Evolutionary conservation across 2,329 filamentous ascomycete genomes (phyloP), one percentile per base, ranked within the genome.

Genomic region (Ceratocystis alfenasii): DNA sequence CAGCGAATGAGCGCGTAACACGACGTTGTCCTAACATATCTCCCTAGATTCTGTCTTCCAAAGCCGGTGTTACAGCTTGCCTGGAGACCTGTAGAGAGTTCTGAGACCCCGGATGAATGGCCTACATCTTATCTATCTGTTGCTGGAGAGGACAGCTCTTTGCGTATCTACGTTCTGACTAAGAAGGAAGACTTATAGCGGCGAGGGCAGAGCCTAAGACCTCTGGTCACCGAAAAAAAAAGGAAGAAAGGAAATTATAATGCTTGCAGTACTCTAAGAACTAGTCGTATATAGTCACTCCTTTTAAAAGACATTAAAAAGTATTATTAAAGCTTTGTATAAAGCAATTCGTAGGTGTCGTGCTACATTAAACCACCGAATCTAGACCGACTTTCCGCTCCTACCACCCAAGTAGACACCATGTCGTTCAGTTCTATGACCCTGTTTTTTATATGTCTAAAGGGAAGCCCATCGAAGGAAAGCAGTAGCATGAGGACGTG

Each of bases 1-100:
- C 10, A n/a, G n/a, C 28, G 10, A 63, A 25, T 41, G 36, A 41
- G 36, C 12, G 36, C 8, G 8, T 41, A 41, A 5, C 10, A 41
- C 10, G 36, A 12, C 36, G 10, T 41, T 41, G 15, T 53, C 10
- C 48, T 53, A 53, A 53, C 48, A 17, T 5, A 41, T 12, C 44
- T 64, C 41, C 55, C 3, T 68, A 83, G 81, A 6, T 71, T 82
- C 62, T 82, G 79, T 55, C 80, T 88, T 1, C 85, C 86, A 28
- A 88, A 82, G 72, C 76, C 86, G 1, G 80, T 90, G 25, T 80
- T 84, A 28, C 85, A 88, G 72, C 76, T 92, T 45, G 79, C 85
- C 6, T 92, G 88, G 88, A 80, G 84, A 68, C 87, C 87, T 4
- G 69, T 70, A 15, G 65, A 67, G 55, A 67, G 64, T 65, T 44